phyloP scores from a whole-genome alignment of 257 asterid species.

The Solanum chiquidenum region DNA sequence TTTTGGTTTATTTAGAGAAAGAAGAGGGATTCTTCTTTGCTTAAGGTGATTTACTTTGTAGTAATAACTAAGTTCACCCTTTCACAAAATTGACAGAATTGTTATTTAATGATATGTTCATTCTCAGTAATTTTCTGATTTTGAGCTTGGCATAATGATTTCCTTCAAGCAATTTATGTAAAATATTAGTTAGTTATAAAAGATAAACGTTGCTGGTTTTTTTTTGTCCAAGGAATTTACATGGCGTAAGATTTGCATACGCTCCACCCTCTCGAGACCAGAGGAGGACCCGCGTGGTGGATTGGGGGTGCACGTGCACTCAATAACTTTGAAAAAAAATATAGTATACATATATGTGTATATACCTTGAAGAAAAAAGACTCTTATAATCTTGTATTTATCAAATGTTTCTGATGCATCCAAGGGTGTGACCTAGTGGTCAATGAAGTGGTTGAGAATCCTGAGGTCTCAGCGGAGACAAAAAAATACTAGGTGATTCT shows the following conservation, averaged over 20 bases:
- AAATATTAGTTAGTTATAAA: not conserved
- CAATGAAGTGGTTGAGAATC: no score
- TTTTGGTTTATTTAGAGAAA: not conserved
- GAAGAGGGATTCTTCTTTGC: not conserved
- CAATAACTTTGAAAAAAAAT: not conserved
- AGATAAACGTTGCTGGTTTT: fast-evolving
- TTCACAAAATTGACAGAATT: not conserved
- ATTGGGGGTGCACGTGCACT: not conserved
- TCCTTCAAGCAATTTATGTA: not conserved
- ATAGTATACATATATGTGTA: not conserved
- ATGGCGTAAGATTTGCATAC: not conserved
- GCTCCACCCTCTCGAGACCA: not conserved
- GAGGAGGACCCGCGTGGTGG: not conserved
- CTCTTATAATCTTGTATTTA: not conserved
- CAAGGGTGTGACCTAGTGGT: not conserved
- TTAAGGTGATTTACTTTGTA: not conserved
- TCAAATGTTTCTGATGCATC: not conserved
- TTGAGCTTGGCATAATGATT: not conserved
- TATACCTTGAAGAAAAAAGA: not conserved
- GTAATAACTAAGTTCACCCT: not conserved
- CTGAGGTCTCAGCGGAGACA: no score
- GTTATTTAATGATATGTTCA: not conserved
- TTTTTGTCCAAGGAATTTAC: not conserved
- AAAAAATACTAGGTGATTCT: not conserved
- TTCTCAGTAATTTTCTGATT: not conserved